Base-by-base conservation (phyloP, 805 yeast genomes). In the Sugiyamaella chiloensis region DNA sequence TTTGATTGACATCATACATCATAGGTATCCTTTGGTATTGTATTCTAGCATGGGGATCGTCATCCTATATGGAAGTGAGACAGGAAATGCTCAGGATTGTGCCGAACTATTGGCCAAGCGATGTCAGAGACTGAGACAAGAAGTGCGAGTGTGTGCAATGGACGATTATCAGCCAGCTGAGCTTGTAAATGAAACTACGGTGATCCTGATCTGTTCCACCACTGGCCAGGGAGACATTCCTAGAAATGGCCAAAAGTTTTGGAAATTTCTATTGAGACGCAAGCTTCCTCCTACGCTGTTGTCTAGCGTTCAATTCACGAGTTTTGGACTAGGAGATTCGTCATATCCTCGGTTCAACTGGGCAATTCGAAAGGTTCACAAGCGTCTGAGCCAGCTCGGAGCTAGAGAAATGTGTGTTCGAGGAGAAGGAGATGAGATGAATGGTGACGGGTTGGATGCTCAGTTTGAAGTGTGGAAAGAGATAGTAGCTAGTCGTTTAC, bases 141-240 rank as follows among this genome's bases (percentile, higher is more conserved):
- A 59, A 40, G 77, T 82, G 12, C 66, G 52, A 1, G 67, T 84
- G 3, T 66, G 73, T 7, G 63, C 84, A 0, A 61, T 87, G 52
- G 86, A 85, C 55, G 82, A 79, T 37, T 79, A 78, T 59, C 78
- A 81, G 49, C 63, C 83, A 37, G 8, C 19, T 9, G 37, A 43
- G 14, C 45, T 47, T 39, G 67, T 78, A 4, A 71, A 79, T 2
- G 73, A 80, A 12, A 58, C 67, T 5, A 65, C 66, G 24, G 69
- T 79, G 44, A 70, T 82, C 19, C 72, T 83, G 0, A 62, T 91
- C 2, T 85, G 95, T 61, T 82, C 96, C 1, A 91, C 99, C 0
- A 85, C 96, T 1, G 98, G 99, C 5, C 97, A 91, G 65, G 99
- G 99, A 23, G 96, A 85, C 52, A 65, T 91, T 27, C 98, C 99